Base-by-base conservation (phyloP, 2,329 filamentous ascomycete species). In the Verticillium nonalfalfae region DNA sequence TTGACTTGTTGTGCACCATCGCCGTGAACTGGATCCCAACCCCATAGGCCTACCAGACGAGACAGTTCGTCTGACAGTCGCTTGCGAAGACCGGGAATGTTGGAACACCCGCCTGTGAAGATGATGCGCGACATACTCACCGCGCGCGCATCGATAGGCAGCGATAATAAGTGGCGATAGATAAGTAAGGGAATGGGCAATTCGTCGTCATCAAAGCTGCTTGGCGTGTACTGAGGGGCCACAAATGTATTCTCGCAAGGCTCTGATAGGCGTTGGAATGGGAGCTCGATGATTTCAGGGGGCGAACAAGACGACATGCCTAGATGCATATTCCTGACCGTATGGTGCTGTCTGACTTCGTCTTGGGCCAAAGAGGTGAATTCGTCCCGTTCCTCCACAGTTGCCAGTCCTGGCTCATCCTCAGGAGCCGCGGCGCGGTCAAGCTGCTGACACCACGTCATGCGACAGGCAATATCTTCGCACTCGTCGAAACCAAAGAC, bases 111-210 rank as follows among this genome's bases (percentile, higher is more conserved):
- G 36, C 95, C 95, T 0, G 89, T 89, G 69, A 99, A 90, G 15
- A 97, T 80, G 56, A 98, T 90, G 45, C 94, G 90, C 1, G 93
- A 88, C 87, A 97, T 95, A 73, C 94, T 97, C 4, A 89, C 76
- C 1, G 90, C 88, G 31, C 95, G 87, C 4, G 93, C 87, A 73
- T 99, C 95, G 4, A 94, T 77, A 0, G 93, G 90, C 1, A 97
- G 79, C 7, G 85, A 81, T 1, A 96, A 79, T 1, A 99, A 82
- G 40, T 87, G 84, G 59, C 85, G 84, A 74, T 96, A 96, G 2
- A 96, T 79, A 9, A 98, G 81, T 13, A 87, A 72, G 59, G 90
- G 91, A 1, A 98, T 70, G 0, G 94, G 88, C 18, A 90, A 82
- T 66, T 98, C 94, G 67, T 99, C 83, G 68, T 98, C 93, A 70